phyloP scores from a whole-genome alignment of 306 rosid species.

The Castanea sativa region DNA sequence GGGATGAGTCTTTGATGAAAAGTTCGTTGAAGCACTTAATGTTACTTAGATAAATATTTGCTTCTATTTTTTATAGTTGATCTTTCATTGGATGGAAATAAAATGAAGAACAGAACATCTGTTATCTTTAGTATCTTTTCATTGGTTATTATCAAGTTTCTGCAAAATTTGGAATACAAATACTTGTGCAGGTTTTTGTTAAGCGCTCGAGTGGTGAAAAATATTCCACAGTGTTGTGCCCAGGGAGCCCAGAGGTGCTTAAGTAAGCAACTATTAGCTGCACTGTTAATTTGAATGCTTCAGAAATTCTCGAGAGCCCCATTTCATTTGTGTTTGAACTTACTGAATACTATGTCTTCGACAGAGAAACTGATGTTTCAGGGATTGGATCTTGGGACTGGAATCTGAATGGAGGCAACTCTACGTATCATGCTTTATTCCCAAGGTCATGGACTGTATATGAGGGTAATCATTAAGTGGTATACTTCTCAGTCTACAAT shows the following conservation, averaged over 20 bases:
- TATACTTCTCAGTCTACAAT: constrained; percentile 20
- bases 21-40: neutral
- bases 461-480: constrained; percentile 53
- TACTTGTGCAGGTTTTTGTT: constrained; percentile 65
- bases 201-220: constrained; percentile 73
- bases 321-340: constrained; percentile 9
- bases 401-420: constrained; percentile 71
- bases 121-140: neutral
- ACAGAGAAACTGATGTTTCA: constrained; percentile 62
- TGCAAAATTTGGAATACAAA: neutral
- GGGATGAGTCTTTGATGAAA: neutral
- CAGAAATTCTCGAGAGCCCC: constrained; percentile 10
- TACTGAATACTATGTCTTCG: constrained; percentile 21
- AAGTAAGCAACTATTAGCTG: constrained; percentile 45
- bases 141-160: neutral
- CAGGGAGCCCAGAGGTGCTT: constrained; percentile 49
- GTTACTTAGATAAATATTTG: neutral
- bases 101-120: neutral
- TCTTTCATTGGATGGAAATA: neutral
- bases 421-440: constrained; percentile 84
- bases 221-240: constrained; percentile 67
- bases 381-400: constrained; percentile 96
- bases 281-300: constrained; percentile 9
- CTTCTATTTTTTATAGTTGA: neutral
- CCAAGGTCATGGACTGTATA: constrained; percentile 95